Evolutionary conservation across 2,329 filamentous ascomycete species (phyloP).

Genomic region (Exophiala bonariae): DNA sequence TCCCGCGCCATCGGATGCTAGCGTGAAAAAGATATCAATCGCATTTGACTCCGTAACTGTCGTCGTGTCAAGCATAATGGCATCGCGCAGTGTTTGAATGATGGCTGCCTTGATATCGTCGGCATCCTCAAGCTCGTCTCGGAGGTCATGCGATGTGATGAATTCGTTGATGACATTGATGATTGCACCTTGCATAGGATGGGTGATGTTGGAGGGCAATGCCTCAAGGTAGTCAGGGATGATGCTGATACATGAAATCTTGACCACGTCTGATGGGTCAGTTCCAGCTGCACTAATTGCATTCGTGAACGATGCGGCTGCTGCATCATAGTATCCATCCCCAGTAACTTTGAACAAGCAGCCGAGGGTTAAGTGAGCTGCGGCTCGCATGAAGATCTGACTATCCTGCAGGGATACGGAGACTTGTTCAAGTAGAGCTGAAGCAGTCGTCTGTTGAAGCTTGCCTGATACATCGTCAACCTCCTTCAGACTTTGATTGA

Average conservation of each 20-base stretch:
- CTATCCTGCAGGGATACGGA: constrained; percentile 70
- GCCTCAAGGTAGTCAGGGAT: constrained; percentile 68
- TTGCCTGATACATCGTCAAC: constrained; percentile 74
- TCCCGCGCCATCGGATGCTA: constrained; percentile 82
- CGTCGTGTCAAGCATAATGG: constrained; percentile 75
- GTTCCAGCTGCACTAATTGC: constrained; percentile 72
- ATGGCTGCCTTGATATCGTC: constrained; percentile 91
- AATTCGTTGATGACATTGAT: constrained; percentile 68
- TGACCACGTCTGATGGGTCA: constrained; percentile 83
- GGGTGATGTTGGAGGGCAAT: constrained; percentile 51
- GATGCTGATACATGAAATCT: constrained; percentile 86
- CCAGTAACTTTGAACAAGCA: constrained; percentile 70
- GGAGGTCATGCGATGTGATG: constrained; percentile 75
- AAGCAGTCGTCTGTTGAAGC: constrained; percentile 68
- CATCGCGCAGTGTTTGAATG: constrained; percentile 79
- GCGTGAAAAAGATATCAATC: constrained; percentile 78
- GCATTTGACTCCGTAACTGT: constrained; percentile 72
- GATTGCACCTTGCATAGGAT: constrained; percentile 61
- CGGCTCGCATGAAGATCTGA: constrained; percentile 76
- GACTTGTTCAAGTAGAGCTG: constrained; percentile 77
- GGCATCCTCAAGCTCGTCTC: constrained; percentile 74
- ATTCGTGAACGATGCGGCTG: constrained; percentile 50
- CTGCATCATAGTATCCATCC: constrained; percentile 48
- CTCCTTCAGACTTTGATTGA: constrained; percentile 81
- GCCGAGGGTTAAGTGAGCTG: constrained; percentile 84